A percentile compares a stretch with the other conserved stretches of the same genome.
These are phyloP conservation scores for Diplodia corticola DNA, from an alignment of 2,329 filamentous ascomycete species.

Conservation along the genomic window DNA sequence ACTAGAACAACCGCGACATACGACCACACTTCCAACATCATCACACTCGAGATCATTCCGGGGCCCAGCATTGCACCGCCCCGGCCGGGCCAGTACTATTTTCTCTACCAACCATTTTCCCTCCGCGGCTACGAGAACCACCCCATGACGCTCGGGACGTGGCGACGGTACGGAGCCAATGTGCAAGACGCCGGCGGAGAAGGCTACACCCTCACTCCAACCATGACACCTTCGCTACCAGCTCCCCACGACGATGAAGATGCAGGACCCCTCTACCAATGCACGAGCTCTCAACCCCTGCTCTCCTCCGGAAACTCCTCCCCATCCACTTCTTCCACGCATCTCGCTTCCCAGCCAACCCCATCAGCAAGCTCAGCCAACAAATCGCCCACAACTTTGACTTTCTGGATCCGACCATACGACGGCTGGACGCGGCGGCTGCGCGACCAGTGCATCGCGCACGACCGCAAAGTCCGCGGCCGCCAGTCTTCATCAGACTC, in stretches of 20 bases:
- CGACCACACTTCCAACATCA: conserved; percentile 46
- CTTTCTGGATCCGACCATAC: conserved; percentile 54
- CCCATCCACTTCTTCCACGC: conserved; percentile 22
- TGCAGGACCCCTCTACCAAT: not conserved
- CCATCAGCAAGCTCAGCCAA: conserved; percentile 28
- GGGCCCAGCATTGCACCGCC: conserved; percentile 38
- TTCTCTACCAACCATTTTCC: conserved; percentile 49
- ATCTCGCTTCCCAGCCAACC: conserved; percentile 21
- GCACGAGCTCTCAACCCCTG: not conserved
- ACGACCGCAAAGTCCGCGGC: not conserved
- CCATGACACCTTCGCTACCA: not conserved
- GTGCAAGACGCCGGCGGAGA: not conserved
- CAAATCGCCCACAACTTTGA: conserved; percentile 32
- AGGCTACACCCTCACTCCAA: not conserved
- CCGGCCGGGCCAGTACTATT: conserved; percentile 52
- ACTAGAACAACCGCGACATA: conserved; percentile 47
- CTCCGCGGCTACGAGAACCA: conserved; percentile 54
- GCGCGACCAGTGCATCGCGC: conserved; percentile 36
- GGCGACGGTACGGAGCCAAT: not conserved
- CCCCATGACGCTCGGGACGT: conserved; percentile 50
- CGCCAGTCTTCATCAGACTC: not conserved
- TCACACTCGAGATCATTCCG: conserved; percentile 48
- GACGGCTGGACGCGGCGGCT: conserved; percentile 53
- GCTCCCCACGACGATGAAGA: not conserved
- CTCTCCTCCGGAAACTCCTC: not conserved